Conservation (phyloP, 257 asterid species). For the Solanum sparsipilum region DNA sequence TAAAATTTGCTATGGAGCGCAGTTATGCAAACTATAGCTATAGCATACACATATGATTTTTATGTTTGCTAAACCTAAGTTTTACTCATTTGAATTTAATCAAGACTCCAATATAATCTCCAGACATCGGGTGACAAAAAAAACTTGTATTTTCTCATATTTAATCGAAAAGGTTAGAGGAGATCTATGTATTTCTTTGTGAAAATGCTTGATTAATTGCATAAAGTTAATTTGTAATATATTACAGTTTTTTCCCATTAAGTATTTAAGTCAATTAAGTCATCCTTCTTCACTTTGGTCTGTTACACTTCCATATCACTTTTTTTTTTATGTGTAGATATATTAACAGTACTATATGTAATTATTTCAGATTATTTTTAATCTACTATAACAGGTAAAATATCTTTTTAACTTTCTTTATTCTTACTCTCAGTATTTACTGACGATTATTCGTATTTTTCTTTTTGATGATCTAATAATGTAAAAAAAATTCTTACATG, state of each 20-base stretch:
- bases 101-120: not conserved
- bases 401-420: no score
- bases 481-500: not conserved
- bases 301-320: not conserved
- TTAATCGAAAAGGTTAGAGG: not conserved
- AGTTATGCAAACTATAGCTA: no score
- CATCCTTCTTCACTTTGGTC: not conserved
- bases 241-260: not conserved
- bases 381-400: not conserved
- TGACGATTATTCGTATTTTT: not conserved
- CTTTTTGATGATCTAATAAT: not conserved
- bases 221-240: not conserved
- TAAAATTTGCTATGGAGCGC: fast-evolving
- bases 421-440: not conserved
- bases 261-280: not conserved
- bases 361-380: not conserved
- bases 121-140: not conserved
- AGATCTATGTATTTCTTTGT: not conserved
- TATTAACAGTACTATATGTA: not conserved
- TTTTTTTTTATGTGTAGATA: no score
- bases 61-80: no score
- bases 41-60: no score
- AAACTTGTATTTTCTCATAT: not conserved
- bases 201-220: not conserved
- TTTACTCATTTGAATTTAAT: no score